Evolutionary conservation across 352 stramenopile species (phyloP), one percentile per base, ranked within the genome.

Genomic region (Blastocystis sp.): DNA sequence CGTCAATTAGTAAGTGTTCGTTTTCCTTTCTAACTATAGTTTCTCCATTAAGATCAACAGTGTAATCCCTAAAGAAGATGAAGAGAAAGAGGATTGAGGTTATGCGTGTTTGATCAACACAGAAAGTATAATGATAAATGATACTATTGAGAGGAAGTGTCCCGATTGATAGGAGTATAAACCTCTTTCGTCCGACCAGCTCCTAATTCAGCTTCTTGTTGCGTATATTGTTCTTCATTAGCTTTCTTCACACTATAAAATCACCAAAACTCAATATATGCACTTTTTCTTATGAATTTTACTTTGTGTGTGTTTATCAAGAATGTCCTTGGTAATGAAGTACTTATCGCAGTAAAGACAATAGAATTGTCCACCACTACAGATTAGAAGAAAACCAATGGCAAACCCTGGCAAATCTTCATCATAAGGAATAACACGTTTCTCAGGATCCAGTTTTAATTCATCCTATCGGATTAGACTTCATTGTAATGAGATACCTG

Each of bases 271-370:
- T 3, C 39, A 58, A 2, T 0, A 27, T 0, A 67, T n/a, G 19
- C 32, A 87, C 77, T 87, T 87, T 42, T 87, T 87, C 32, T 69
- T 51, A 56, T 87, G 77, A 5, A 87, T 42, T 54, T 87, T 87
- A 19, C 27, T 32, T 16, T 35, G 71, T 19, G 56, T 49, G 43
- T 87, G 77, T 29, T 87, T 39, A 14, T 87, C 77, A 3, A 87
- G 57, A 57, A 78, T 87, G n/a, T 87, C 65, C 65, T 87, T 74
- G 0, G 37, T 46, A 32, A 67, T 74, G 59, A 87, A 78, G 65
- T 87, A 61, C 27, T 78, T 87, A 43, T 87, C 77, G 43, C 77
- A 87, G 32, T 87, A 87, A 14, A 87, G 77, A 37, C 77, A 87
- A 77, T 87, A 87, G 51, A 87, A 87, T 54, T 78, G 65, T 21